Base-by-base conservation (phyloP, 163 green algal species). In the Coccomyxa subellipsoidea region DNA sequence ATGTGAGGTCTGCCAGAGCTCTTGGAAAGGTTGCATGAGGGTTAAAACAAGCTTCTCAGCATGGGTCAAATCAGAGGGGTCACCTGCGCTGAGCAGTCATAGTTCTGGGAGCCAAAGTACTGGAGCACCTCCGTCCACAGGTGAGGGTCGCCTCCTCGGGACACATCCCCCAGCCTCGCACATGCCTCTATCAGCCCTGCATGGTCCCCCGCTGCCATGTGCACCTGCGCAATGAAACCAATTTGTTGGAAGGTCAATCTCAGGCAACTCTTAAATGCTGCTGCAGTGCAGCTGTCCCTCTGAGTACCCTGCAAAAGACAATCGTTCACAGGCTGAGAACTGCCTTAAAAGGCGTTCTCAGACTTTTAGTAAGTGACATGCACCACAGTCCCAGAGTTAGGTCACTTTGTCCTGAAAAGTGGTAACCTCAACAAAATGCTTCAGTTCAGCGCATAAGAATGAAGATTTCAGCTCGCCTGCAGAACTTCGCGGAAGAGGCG, bases 51-150 rank as follows among this genome's bases (percentile, higher is more conserved):
- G n/a, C n/a, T n/a, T n/a, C n/a, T n/a, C n/a, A n/a, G n/a, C n/a
- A n/a, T n/a, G n/a, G n/a, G n/a, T n/a, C n/a, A n/a, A n/a, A n/a
- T n/a, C n/a, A 78, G 27, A 72, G 40, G 40, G 9, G 34, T 79
- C 47, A 87, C 84, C 82, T 90, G 81, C 0, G 53, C 39, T 4
- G 85, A 84, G 80, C 83, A 88, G 39, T 90, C 88, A 15, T 75
- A 37, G 27, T 79, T 53, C 81, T 84, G 83, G 29, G 25, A 54
- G 35, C 78, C 90, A 81, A 98, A 94, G 89, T 95, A 95, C 69
- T 96, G 83, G 8, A 99, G 88, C 9, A 95, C 92, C 53, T 97
- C 91, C 10, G 83, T 86, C 96, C 96, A 99, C 71, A 99, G 86
- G 40, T 91, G 83, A 7, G 94, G 91, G 81, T 98, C 94, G 0